Percentiles rank a stretch among this genome's conserved stretches.
Conservation (phyloP, 2,329 filamentous ascomycete species). For the Colletotrichum siamense region DNA sequence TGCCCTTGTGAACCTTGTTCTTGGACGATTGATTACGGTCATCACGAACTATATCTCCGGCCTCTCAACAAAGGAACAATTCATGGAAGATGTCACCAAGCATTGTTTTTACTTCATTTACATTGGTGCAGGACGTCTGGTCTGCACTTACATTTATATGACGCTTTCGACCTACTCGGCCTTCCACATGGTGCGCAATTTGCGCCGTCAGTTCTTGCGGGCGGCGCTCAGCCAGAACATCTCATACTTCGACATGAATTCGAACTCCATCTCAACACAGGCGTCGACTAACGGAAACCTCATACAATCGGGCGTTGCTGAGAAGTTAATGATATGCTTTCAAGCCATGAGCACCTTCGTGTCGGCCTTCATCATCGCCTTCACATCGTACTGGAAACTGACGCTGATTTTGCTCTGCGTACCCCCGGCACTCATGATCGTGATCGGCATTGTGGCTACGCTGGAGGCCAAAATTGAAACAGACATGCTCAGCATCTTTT, state of each 20-base stretch:
- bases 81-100: constrained; percentile 14
- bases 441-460: constrained; percentile 24
- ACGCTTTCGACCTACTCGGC: neutral
- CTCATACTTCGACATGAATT: constrained; percentile 7
- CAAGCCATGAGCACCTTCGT: constrained; percentile 42
- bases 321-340: constrained; percentile 42
- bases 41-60: constrained; percentile 35
- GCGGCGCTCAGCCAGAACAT: neutral
- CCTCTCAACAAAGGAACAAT: constrained; percentile 25
- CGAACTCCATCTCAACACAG: constrained; percentile 44
- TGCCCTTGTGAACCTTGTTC: constrained; percentile 39
- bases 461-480: constrained; percentile 29
- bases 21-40: constrained; percentile 37
- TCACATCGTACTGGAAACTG: constrained; percentile 46
- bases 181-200: neutral
- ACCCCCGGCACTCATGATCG: neutral
- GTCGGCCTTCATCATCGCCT: constrained; percentile 41
- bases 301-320: constrained; percentile 43
- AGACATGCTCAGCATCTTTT: constrained; percentile 28
- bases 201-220: neutral
- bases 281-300: constrained; percentile 48
- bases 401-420: constrained; percentile 37
- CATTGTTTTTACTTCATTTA: neutral
- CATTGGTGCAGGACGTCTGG: neutral
- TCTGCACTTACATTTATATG: neutral